Base-by-base conservation (phyloP, 345 rosid species). In the Eucalyptus erythrocorys region DNA sequence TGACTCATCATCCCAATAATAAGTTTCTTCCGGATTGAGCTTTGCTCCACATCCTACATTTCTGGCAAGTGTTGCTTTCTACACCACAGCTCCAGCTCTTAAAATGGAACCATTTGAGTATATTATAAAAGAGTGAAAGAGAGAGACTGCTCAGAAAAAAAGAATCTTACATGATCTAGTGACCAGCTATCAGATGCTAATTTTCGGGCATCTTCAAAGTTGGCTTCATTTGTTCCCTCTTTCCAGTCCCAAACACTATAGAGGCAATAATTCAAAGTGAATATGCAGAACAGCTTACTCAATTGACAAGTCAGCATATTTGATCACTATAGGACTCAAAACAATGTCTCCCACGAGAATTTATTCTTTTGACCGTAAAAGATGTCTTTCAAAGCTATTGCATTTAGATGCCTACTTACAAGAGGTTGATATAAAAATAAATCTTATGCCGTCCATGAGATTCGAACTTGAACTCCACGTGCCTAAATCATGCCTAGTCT, bases 181-280 rank as follows among this genome's bases (percentile, higher is more conserved):
- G 92, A 80, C 99, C 99, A 97, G 86, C 93, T 89, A 48, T 94
- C 93, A 50, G 99, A 96, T 61, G 99, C 98, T 45, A 94, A 94
- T 32, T 95, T 88, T 32, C 99, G 97, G 91, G 99, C 97, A 86
- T 97, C 96, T 89, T 94, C 93, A 47, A 98, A 89, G 92, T 92
- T 94, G 61, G 92, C 94, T 89, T 93, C 93, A 87, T 91, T 93
- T 89, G 88, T 91, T 86, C 93, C 96, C 49, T 95, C 94, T 92
- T 91, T 93, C 99, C 97, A 95, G 91, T 95, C 94, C 98, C 98
- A 98, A 57, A 98, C 87, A 88, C 99, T 97, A 88, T 15, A 88
- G 87, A 59, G 86, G 49, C n/a, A 84, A 32, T 88, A 88, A 86
- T 81, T 57, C 17, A 19, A 76, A 76, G 64, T 49, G 3, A 34